Evolutionary conservation across 345 rosid species (phyloP), one percentile per base, ranked within the genome.

Genomic region (Eucalyptus regnans): DNA sequence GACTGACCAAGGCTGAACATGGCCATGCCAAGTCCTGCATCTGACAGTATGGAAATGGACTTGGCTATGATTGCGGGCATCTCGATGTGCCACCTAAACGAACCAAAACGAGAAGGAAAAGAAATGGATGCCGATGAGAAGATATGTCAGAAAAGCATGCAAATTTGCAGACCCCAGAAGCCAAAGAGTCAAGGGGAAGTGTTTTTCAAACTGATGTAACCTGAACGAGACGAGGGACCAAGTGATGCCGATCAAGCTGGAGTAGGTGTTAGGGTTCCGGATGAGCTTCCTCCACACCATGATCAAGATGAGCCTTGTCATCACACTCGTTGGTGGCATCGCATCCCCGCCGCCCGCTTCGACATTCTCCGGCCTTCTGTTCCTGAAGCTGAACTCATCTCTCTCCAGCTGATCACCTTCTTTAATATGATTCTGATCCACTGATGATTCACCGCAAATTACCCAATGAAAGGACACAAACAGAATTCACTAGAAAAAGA

Each of bases 11-110:
- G 99, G 92, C 99, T 98, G 94, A 98, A 98, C 99, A 98, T 98
- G 87, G 99, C 99, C 99, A 98, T 97, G 97, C 99, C 99, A 87
- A 98, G 98, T 71, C 99, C 99, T 90, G 99, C 99, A 94, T 98
- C 99, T 92, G 99, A 98, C 94, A 98, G 97, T 89, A 98, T 98
- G 89, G 99, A 95, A 90, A 98, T 98, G 93, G 99, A 98, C 92
- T 97, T 95, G 29, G 98, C 98, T 91, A 98, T 93, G 51, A 98
- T 96, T 58, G 96, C 97, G 86, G 99, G 99, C 99, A 98, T 96
- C 91, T 95, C 89, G 90, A 98, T 92, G 93, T 95, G 89, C 99
- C 99, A 98, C 96, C 99, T 98, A 89, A 81, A 48, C 15, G 33
- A 89, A 62, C 52, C 52, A 44, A 18, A 66, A 64, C 81, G 88